Evolutionary conservation across 2,329 filamentous ascomycete species (phyloP), one percentile per base, ranked within the genome.

Genomic region (Chaetomiaceae sp.): DNA sequence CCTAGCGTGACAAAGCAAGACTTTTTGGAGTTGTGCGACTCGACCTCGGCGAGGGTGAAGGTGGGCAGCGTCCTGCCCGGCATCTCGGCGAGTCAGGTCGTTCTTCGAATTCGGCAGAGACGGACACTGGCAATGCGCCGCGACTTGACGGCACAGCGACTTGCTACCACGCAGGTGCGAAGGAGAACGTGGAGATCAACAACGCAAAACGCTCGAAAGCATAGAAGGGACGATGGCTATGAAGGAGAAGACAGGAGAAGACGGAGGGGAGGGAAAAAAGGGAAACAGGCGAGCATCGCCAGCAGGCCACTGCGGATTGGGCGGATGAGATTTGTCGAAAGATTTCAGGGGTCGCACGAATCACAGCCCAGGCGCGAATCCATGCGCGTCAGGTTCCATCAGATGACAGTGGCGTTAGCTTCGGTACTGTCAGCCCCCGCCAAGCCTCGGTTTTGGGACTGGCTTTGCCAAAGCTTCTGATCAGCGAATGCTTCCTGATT

Each of bases 1-100:
- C 88, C 90, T 45, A 96, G 75, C 3, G 87, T 93, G 58, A 98
- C 90, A 73, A 90, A 98, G 73, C 91, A 97, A 39, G 88, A 95
- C 62, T 88, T 79, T 40, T 72, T 71, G 38, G 79, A 83, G 65
- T 86, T 91, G 68, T 95, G 89, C 57, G 81, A 73, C 65, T 84
- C 81, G 61, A 98, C 82, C 64, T 98, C 87, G 56, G 84, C 79
- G 57, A 76, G 76, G 40, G 87, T 84, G 62, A 97, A 84, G 22
- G 84, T 91, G 47, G 91, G 91, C 40, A 97, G 80, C 39, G 81
- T 89, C 63, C 79, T 79, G 60, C 81, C 81, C 57, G 89, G 86
- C 87, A 95, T 95, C 30, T 54, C 56, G 47, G 41, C 44, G 30
- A 22, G 18, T 39, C n/a, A n/a, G n/a, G n/a, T n/a, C n/a, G n/a